phyloP scores from a whole-genome alignment of 2,329 filamentous ascomycete genomes.

The Colletotrichum lentis region DNA sequence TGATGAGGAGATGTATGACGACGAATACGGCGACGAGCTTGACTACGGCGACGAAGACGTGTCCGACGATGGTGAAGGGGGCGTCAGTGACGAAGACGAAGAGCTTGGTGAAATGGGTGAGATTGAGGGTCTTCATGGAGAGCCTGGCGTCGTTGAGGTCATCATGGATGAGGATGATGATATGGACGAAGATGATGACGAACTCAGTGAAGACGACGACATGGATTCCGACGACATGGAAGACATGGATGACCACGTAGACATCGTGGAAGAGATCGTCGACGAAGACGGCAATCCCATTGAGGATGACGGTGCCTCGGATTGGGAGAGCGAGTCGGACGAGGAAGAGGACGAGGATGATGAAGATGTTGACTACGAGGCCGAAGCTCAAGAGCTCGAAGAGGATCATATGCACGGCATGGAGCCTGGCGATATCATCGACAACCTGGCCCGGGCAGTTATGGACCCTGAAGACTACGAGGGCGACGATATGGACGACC shows the following conservation, averaged over 20 bases:
- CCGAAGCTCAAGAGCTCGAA: constrained; percentile 61
- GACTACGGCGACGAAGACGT: constrained; percentile 86
- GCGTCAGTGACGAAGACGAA: constrained; percentile 90
- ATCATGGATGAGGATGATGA: constrained; percentile 76
- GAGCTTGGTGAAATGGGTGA: constrained; percentile 84
- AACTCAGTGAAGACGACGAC: constrained; percentile 61
- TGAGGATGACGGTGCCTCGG: constrained; percentile 67
- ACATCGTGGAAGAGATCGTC: constrained; percentile 62
- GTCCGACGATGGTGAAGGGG: constrained; percentile 80
- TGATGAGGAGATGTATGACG: constrained; percentile 92
- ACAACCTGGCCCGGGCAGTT: constrained; percentile 65
- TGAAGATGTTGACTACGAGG: constrained; percentile 64
- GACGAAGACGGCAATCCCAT: constrained; percentile 69
- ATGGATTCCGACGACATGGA: constrained; percentile 60
- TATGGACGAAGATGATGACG: constrained; percentile 69
- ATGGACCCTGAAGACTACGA: constrained; percentile 62
- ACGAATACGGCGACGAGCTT: constrained; percentile 92
- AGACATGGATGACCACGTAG: constrained; percentile 60
- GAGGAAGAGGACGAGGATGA: constrained; percentile 63
- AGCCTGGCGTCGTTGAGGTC: constrained; percentile 72
- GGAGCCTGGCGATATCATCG: constrained; percentile 56
- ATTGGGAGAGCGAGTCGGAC: constrained; percentile 68
- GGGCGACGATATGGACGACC: constrained; percentile 59
- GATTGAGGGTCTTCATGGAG: constrained; percentile 76
- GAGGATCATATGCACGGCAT: constrained; percentile 58